Percentiles rank a stretch among this genome's conserved stretches.
phyloP scores from a whole-genome alignment of 495 filamentous ascomycete genomes.

The Penicillium crystallinum region DNA sequence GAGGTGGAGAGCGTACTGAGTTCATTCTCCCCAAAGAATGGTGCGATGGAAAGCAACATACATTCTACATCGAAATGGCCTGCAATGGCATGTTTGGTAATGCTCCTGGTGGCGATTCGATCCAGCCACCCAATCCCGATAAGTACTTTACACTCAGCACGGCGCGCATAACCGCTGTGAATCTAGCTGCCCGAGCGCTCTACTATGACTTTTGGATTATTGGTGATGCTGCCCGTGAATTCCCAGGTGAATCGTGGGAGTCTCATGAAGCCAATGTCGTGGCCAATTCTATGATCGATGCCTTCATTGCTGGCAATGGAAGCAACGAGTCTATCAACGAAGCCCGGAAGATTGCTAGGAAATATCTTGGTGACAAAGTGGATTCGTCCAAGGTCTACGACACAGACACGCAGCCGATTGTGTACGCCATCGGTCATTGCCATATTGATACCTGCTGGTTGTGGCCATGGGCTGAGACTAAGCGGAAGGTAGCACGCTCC shows the following conservation, averaged over 20 bases:
- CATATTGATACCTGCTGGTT: slow-evolving; percentile 98
- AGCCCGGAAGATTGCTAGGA: slow-evolving; percentile 72
- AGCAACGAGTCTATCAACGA: slow-evolving; percentile 70
- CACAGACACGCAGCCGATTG: slow-evolving; percentile 62
- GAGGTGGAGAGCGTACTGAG: slow-evolving; percentile 81
- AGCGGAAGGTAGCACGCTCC: slow-evolving; percentile 90
- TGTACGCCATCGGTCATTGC: slow-evolving; percentile 89
- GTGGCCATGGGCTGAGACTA: slow-evolving; percentile 99
- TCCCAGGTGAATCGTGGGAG: slow-evolving; percentile 76
- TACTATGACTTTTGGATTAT: slow-evolving; percentile 95
- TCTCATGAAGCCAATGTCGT: slow-evolving; percentile 78
- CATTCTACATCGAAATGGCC: slow-evolving; percentile 94
- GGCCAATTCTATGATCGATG: slow-evolving; percentile 80
- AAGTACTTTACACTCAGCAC: slow-evolving; percentile 67
- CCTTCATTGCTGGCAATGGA: slow-evolving; percentile 73
- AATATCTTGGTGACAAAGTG: slow-evolving; percentile 75
- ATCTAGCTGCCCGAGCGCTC: slow-evolving; percentile 74
- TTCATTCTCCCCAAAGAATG: slow-evolving; percentile 81
- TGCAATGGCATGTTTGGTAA: slow-evolving; percentile 99
- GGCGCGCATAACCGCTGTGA: slow-evolving; percentile 87
- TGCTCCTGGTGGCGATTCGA: slow-evolving; percentile 74
- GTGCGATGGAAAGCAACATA: slow-evolving; percentile 79
- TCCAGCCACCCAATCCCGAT: slow-evolving; percentile 83
- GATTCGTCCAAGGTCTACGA: slow-evolving; percentile 83
- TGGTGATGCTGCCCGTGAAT: slow-evolving; percentile 78